phyloP scores from a whole-genome alignment of 2,329 filamentous ascomycete species.

The Claviceps quebecensis region DNA sequence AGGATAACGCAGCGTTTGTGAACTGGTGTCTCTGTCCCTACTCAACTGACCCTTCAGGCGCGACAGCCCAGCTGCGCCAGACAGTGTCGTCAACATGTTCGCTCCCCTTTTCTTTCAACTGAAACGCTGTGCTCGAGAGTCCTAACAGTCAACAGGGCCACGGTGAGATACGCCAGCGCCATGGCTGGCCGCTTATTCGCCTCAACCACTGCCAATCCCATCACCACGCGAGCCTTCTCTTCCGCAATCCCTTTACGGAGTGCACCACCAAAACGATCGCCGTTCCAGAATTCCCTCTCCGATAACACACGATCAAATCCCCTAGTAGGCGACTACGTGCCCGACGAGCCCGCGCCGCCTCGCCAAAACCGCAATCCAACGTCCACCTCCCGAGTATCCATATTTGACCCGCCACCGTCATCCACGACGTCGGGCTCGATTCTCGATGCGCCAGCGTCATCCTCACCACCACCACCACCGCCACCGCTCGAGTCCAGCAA shows the following conservation, averaged over 20 bases:
- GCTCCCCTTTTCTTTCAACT: too few species aligned
- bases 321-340: slow-evolving; percentile 16
- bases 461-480: slow-evolving; percentile 10
- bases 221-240: slow-evolving; percentile 17
- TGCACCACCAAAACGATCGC: slow-evolving; percentile 5
- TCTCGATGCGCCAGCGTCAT: slow-evolving; percentile 7
- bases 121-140: background rate
- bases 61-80: background rate
- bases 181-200: slow-evolving; percentile 17
- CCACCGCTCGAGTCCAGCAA: background rate
- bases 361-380: slow-evolving; percentile 4
- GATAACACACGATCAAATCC: slow-evolving; percentile 14
- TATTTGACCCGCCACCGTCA: background rate
- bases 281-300: slow-evolving; percentile 1
- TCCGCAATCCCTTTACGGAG: slow-evolving; percentile 17
- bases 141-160: slow-evolving; percentile 12
- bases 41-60: background rate
- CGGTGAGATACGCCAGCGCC: slow-evolving; percentile 15
- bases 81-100: background rate
- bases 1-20: background rate
- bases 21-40: background rate
- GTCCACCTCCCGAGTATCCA: background rate
- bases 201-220: slow-evolving; percentile 8
- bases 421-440: slow-evolving; percentile 1
- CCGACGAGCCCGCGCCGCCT: slow-evolving; percentile 7